Evolutionary conservation across 2,329 filamentous ascomycete species (phyloP), one percentile per base, ranked within the genome.

Genomic region (Cytospora paraplurivora): DNA sequence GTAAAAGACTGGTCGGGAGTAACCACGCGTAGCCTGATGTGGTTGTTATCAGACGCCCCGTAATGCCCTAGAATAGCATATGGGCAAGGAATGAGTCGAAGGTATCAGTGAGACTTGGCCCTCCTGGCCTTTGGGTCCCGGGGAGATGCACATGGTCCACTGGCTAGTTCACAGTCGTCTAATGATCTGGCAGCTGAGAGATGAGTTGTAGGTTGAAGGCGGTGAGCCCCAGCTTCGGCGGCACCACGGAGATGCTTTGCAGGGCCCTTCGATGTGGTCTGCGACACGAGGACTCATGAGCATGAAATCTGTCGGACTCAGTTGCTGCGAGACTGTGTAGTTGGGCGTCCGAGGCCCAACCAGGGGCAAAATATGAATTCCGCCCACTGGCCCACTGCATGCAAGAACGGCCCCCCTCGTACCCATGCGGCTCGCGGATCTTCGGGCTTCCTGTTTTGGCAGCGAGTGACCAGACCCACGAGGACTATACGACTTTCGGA

Each of bases 211-310:
- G n/a, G 44, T 19, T 47, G 11, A 3, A 47, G 7, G 44, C 44
- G 44, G 44, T 47, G 44, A 47, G 44, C 44, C 41, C 44, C n/a
- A 47, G 44, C 44, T 47, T 47, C 44, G 44, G 44, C 44, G 44
- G n/a, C n/a, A 47, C 44, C 44, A 47, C 44, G 44, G 44, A 6
- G n/a, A 21, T 47, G 44, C 44, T 21, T 47, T 47, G 44, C 44
- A 47, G 44, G 21, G 44, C 21, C n/a, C n/a, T 21, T 47, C n/a
- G 13, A 21, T 11, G 44, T 47, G 44, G 44, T 47, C 44, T n/a
- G 44, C n/a, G n/a, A 47, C 8, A 11, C 44, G 44, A 47, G n/a
- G 7, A 21, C 11, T 4, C 5, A 47, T 47, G 44, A 47, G 44
- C 7, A 47, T 21, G 44, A 21, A 47, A 11, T 19, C n/a, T 21